phyloP scores from a whole-genome alignment of 352 stramenopile species.

The Pythium graminicola region DNA sequence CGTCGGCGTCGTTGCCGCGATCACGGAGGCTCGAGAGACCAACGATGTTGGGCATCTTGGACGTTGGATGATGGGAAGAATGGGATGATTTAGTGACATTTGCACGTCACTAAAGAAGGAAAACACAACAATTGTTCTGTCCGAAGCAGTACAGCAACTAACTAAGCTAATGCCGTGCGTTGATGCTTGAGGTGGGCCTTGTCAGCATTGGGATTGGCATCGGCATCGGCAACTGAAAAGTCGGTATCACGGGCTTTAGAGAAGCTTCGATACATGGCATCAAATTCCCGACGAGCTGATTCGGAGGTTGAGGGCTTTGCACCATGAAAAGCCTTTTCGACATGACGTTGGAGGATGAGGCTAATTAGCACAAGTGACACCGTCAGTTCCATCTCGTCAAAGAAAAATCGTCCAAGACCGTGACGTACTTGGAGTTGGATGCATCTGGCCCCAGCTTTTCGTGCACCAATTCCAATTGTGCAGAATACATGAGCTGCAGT shows the following conservation, averaged over 20 bases:
- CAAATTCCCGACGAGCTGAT: conserved; percentile 49
- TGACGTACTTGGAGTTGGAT: conserved; percentile 38
- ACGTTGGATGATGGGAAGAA: not conserved
- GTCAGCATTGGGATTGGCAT: conserved; percentile 41
- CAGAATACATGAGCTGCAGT: conserved; percentile 88
- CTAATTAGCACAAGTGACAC: conserved; percentile 29
- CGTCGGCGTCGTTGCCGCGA: conserved; percentile 26
- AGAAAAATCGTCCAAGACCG: not conserved
- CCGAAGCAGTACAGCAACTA: not conserved
- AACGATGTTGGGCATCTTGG: conserved; percentile 74
- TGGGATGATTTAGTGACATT: conserved; percentile 10
- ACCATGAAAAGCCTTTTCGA: conserved; percentile 55
- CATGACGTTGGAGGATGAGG: conserved; percentile 48
- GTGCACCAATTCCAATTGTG: conserved; percentile 91
- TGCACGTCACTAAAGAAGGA: conserved; percentile 1
- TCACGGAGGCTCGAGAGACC: conserved; percentile 65
- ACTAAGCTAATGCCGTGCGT: conserved; percentile 56
- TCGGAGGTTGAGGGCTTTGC: conserved; percentile 69
- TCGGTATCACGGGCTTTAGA: conserved; percentile 64
- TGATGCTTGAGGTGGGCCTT: conserved; percentile 56
- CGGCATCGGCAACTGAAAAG: conserved; percentile 50
- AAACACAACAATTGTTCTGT: not conserved
- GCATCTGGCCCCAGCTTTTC: conserved; percentile 62
- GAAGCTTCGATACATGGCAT: conserved; percentile 64
- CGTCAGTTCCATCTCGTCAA: not conserved